Conservation (phyloP, 2,329 filamentous ascomycete genomes). For the Beauveria sp. region DNA sequence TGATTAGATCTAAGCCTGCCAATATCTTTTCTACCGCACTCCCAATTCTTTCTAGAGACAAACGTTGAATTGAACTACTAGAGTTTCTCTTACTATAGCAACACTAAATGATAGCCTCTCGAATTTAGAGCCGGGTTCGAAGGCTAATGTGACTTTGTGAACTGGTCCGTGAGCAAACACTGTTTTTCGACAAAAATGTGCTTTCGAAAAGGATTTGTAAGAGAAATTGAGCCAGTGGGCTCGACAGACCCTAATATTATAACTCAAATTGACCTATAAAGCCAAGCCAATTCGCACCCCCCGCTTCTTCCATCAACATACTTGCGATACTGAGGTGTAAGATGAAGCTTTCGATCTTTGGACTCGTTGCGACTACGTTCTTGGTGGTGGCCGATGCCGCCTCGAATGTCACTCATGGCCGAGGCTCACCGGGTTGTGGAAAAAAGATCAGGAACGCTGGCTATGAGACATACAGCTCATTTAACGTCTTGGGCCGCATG, state of each 20-base stretch:
- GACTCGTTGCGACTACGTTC: not conserved
- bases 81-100: too few relatives aligned
- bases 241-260: not conserved
- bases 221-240: not conserved
- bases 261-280: not conserved
- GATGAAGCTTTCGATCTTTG: not conserved
- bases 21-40: too few relatives aligned
- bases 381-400: not conserved
- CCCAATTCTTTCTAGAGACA: too few relatives aligned
- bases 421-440: conserved; percentile 1
- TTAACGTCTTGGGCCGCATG: not conserved
- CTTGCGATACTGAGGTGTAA: not conserved
- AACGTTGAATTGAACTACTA: too few relatives aligned
- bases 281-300: not conserved
- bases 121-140: too few relatives aligned
- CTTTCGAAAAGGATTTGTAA: too few relatives aligned
- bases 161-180: too few relatives aligned
- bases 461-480: not conserved
- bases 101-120: too few relatives aligned
- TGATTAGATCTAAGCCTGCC: too few relatives aligned
- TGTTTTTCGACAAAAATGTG: too few relatives aligned
- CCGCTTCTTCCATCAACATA: not conserved
- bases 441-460: not conserved
- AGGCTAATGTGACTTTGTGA: too few relatives aligned
- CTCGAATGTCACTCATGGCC: not conserved